phyloP scores from a whole-genome alignment of 495 filamentous ascomycete genomes.

The Xylaria grammica region DNA sequence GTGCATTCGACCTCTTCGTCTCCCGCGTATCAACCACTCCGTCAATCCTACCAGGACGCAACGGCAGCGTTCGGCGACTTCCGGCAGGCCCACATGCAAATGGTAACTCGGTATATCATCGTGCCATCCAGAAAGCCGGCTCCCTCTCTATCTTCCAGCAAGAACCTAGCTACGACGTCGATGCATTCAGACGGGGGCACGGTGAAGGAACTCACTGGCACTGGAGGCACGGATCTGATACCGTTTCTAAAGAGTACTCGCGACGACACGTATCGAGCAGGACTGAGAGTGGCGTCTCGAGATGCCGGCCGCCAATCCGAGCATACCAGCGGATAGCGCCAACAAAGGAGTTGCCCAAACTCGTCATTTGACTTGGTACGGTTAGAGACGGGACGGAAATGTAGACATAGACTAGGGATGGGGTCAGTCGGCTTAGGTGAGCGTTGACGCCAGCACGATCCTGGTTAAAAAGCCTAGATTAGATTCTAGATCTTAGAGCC shows the following conservation, averaged over 20 bases:
- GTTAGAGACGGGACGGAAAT: conserved; percentile 8
- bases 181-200: conserved; percentile 18
- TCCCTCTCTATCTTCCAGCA: conserved; percentile 36
- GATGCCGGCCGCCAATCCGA: conserved; percentile 57
- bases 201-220: conserved; percentile 69
- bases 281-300: conserved; percentile 70
- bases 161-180: conserved; percentile 69
- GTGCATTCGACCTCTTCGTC: conserved; percentile 54
- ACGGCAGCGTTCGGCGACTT: conserved; percentile 80
- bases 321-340: conserved; percentile 13
- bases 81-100: conserved; percentile 87
- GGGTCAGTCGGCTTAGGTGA: neutral
- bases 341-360: neutral
- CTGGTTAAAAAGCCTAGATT: neutral
- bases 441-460: neutral
- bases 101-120: conserved; percentile 93
- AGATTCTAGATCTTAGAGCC: neutral
- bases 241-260: conserved; percentile 92
- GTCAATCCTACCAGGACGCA: conserved; percentile 77
- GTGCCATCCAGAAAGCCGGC: conserved; percentile 56
- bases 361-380: conserved; percentile 1
- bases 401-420: neutral
- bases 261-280: conserved; percentile 87
- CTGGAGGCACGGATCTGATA: conserved; percentile 88
- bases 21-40: conserved; percentile 51